A percentile compares a stretch with the other conserved stretches of the same genome.
These are phyloP conservation scores for Roridomyces roridus DNA, from an alignment of 768 basidiomycete species.

Conservation along the genomic window DNA sequence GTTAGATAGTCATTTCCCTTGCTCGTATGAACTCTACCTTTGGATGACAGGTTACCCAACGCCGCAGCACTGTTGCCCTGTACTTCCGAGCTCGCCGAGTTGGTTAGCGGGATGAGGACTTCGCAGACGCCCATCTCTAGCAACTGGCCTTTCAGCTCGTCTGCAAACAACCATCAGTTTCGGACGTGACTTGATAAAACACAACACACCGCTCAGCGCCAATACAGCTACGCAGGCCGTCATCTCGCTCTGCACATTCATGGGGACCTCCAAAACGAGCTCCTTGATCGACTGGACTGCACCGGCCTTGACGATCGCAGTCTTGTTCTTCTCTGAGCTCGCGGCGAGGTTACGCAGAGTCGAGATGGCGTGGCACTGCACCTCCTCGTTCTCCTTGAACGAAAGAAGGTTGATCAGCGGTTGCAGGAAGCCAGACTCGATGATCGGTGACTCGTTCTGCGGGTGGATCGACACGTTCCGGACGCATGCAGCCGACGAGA, in stretches of 20 bases:
- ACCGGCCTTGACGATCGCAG: constrained; percentile 96
- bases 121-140: constrained; percentile 99
- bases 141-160: constrained; percentile 95
- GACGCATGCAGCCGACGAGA: constrained; percentile 97
- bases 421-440: constrained; percentile 96
- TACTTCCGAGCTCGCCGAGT: constrained; percentile 95
- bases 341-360: constrained; percentile 97
- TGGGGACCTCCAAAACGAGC: constrained; percentile 91
- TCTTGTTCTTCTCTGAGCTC: constrained; percentile 97
- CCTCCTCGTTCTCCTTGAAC: constrained; percentile 99
- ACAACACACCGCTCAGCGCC: constrained; percentile 86
- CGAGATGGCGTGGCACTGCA: constrained; percentile 98
- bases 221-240: constrained; percentile 98
- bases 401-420: constrained; percentile 95
- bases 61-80: constrained; percentile 99
- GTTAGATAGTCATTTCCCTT: constrained; percentile 9
- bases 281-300: constrained; percentile 98
- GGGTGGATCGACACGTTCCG: constrained; percentile 99
- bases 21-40: constrained; percentile 51
- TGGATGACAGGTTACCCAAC: constrained; percentile 95
- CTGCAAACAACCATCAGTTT: constrained; percentile 46
- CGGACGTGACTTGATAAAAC: not conserved
- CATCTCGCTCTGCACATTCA: constrained; percentile 99
- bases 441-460: constrained; percentile 98
- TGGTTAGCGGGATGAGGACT: constrained; percentile 94